Conservation (phyloP, 2,329 filamentous ascomycete species). For the Aspergillus neoniger region DNA sequence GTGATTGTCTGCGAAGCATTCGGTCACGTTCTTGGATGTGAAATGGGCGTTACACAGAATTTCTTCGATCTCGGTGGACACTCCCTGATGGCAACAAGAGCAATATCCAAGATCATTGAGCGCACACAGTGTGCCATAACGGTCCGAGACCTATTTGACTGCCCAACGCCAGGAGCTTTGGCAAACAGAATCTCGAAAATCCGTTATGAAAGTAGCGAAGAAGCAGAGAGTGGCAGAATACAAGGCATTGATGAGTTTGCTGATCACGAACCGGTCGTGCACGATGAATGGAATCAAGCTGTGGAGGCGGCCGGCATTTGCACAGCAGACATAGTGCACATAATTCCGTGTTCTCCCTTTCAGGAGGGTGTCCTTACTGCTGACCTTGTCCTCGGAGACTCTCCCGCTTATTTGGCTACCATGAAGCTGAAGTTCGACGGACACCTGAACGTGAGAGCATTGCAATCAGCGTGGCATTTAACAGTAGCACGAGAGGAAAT, state of each 20-base stretch:
- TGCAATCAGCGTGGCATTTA: constrained; percentile 1
- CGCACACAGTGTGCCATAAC: constrained; percentile 1
- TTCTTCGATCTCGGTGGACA: constrained; percentile 12
- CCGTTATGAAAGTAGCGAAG: too few relatives aligned
- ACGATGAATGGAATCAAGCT: constrained; percentile 2
- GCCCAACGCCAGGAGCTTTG: neutral
- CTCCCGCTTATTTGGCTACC: neutral
- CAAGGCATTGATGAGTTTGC: too few relatives aligned
- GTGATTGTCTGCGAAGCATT: constrained; percentile 4
- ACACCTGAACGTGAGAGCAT: neutral
- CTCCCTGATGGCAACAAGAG: constrained; percentile 11
- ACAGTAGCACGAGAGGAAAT: constrained; percentile 2
- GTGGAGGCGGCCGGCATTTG: neutral
- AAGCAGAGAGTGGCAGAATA: neutral
- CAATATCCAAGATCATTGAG: neutral
- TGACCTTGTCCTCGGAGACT: neutral
- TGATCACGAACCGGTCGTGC: too few relatives aligned
- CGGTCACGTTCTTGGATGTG: neutral
- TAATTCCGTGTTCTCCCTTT: constrained; percentile 9
- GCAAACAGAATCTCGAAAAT: neutral
- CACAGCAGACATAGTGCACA: neutral
- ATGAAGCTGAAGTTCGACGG: neutral
- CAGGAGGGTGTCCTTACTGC: constrained; percentile 9
- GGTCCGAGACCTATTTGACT: constrained; percentile 2
- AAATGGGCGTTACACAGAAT: neutral